Base-by-base conservation (phyloP, 1,139 yeast species). In the Candida buenavistaensis region DNA sequence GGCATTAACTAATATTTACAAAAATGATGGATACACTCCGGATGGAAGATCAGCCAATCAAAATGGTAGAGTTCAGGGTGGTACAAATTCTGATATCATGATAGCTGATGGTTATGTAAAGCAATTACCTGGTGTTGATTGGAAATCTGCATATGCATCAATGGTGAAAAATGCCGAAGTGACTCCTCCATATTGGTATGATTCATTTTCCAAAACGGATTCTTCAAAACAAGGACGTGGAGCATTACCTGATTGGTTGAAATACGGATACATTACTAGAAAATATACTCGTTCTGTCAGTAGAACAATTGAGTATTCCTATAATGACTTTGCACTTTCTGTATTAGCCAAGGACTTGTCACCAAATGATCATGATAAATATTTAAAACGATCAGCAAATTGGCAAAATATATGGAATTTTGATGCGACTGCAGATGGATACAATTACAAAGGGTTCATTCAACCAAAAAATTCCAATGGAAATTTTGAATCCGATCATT, bases 1-100 rank as follows among this genome's bases (percentile, higher is more conserved):
- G 32, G 40, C 60, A 3, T 44, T 65, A 29, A 49, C 58, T 16
- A 58, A 59, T 21, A 59, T 54, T 13, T 63, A 57, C 44, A 47
- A 54, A 33, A 43, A 57, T 36, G 68, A 62, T 20, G 69, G 68
- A 3, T 65, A 49, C 40, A 57, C 65, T 37, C 71, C 71, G 1
- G 71, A 65, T 43, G 69, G 64, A 5, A 47, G 71, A 26, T 52
- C 63, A 33, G 66, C 67, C 10, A 60, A 62, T 38, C 64, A 64
- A 39, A 60, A 62, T 33, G 70, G 70, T 8, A 47, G 62, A 24
- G 63, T 68, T 4, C 70, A 64, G 41, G 72, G 71, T 19, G 71
- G 71, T 0, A 54, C 64, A 26, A 62, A 64, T 38, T 62, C 68
- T 1, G 72, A 65, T 40, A 60, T 63, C 16, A 54, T 64, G n/a